Base-by-base conservation (phyloP, 305 asterid genomes). In the Solanum hybrid region DNA sequence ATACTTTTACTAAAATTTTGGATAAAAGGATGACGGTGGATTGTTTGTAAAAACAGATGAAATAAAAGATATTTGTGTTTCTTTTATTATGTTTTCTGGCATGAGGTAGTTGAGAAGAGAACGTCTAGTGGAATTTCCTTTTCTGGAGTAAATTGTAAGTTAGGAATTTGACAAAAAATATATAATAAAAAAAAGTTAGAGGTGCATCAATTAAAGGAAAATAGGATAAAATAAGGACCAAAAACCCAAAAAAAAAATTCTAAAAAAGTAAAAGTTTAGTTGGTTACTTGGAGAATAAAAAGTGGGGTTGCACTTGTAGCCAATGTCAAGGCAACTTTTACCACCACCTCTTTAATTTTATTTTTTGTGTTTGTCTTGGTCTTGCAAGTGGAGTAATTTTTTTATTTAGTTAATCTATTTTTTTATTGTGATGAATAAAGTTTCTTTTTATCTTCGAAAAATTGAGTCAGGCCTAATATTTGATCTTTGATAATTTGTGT, bases 131-230 rank as follows among this genome's bases (percentile, higher is more conserved):
- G 87, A 84, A 31, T 51, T 51, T 84, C 42, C 31, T 84, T 84
- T 84, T 84, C 73, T 84, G 72, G 75, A 84, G 87, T 84, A 84
- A 51, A 31, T 84, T 45, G 4, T 31, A 84, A 51, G 87, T 51
- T 31, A 84, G 87, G 75, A 84, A 84, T 84, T 51, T 84, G 87
- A 27, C 29, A 42, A 84, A 17, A 81, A 2, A 29, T 36, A 29
- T 51, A 15, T 15, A 13, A n/a, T 5, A 6, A 2, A 19, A 56
- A 51, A 56, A 31, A 51, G 31, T 3, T 29, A 19, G 31, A 51
- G 34, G 12, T 27, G 27, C 37, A 82, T 27, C 26, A 82, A 84
- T 31, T 10, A 84, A 84, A 51, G 29, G 19, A 14, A 81, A 84
- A 78, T 51, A 6, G 31, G 4, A 84, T 51, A 84, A 31, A 51